These are phyloP conservation scores for Eucalyptus pauciflora DNA, from an alignment of 345 rosid genomes.

Conservation along the genomic window DNA sequence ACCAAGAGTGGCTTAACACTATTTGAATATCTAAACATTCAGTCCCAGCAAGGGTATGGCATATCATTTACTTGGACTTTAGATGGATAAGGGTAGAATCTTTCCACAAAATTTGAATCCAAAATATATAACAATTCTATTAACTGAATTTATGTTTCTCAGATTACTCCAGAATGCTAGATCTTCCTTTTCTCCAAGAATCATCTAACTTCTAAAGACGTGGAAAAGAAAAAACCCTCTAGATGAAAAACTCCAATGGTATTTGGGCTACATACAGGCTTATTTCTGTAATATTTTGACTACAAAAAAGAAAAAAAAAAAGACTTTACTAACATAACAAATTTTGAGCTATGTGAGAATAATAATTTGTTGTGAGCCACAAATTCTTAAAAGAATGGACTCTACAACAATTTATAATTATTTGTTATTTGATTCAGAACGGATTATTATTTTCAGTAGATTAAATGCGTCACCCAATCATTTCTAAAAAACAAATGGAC, in stretches of 20 bases:
- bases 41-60: background rate
- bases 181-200: background rate
- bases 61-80: background rate
- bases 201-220: background rate
- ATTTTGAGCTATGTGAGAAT: fast-evolving
- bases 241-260: background rate
- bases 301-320: too few relatives aligned
- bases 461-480: too few relatives aligned
- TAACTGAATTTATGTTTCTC: background rate
- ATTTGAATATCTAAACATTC: slow-evolving; percentile 44
- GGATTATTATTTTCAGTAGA: too few relatives aligned
- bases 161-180: background rate
- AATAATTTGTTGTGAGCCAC: too few relatives aligned
- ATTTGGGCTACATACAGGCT: too few relatives aligned
- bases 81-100: background rate
- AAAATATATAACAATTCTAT: background rate
- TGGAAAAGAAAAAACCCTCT: background rate
- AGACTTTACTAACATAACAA: too few relatives aligned
- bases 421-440: too few relatives aligned
- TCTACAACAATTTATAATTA: too few relatives aligned
- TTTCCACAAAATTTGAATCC: background rate
- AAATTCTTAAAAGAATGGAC: too few relatives aligned
- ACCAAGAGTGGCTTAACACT: slow-evolving; percentile 64
- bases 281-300: too few relatives aligned
- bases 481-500: too few relatives aligned